Evolutionary conservation across 371 early-diverging fungal species (phyloP), one percentile per base, ranked within the genome.

Genomic region (Rhizopus stolonifer): DNA sequence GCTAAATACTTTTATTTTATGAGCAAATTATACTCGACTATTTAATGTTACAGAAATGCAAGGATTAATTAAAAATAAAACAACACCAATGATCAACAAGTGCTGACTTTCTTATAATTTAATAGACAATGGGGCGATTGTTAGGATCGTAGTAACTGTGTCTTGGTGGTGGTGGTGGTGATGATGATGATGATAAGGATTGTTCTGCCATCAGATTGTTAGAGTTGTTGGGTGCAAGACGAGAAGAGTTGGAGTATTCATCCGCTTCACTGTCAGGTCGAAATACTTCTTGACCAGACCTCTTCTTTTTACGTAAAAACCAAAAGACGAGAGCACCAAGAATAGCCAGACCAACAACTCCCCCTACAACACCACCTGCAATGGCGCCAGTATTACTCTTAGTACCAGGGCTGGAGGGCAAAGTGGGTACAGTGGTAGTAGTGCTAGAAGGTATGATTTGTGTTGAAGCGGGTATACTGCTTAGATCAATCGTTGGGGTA

Each of bases 281-380:
- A 25, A 65, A 71, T 7, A 60, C 58, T 51, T 71, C 72, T 19
- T 56, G 59, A 21, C 65, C 57, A 10, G 49, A 50, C 34, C 48
- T 53, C 18, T 23, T 42, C 2, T 33, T 45, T 34, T 54, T 49
- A 17, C 63, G 60, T 14, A 65, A 19, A 6, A 67, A 48, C 1
- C 60, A 58, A 42, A 71, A 71, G 1, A 49, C 53, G 22, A 56
- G 9, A 5, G 54, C 60, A 26, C 56, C 68, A 46, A 71, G 14
- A 17, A 71, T 29, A 18, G 58, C 61, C 14, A 56, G 43, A 17
- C 72, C 72, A 18, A 40, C 68, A 13, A 67, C 61, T 17, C 61
- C 72, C 9, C 72, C 72, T 17, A 71, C 56, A 4, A 65, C 68
- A 33, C 64, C 72, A 31, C 72, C 72, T 23, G 54, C 63, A 34